A percentile compares a stretch with the other conserved stretches of the same genome.
phyloP scores from a whole-genome alignment of 2,329 filamentous ascomycete genomes.

The Aureobasidium namibiae region DNA sequence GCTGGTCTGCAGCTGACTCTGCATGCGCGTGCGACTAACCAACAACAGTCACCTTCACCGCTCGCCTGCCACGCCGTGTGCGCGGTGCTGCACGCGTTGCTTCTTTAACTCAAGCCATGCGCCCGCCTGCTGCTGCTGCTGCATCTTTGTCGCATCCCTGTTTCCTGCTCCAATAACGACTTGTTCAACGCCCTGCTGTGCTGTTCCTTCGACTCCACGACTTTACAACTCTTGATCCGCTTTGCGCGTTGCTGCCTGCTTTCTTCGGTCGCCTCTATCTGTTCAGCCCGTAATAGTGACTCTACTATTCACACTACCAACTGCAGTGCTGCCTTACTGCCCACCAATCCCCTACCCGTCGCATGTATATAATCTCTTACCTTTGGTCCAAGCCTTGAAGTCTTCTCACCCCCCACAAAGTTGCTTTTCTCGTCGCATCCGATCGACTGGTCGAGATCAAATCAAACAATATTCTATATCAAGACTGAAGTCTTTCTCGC shows the following conservation, averaged over 20 bases:
- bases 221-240: neutral
- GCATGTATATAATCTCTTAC: neutral
- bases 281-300: neutral
- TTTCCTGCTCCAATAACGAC: neutral
- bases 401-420: neutral
- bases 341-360: constrained; percentile 6
- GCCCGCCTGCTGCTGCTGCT: neutral
- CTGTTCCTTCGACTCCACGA: neutral
- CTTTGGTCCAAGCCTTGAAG: neutral
- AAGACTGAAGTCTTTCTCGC: neutral
- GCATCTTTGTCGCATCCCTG: neutral
- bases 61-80: neutral
- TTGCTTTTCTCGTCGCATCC: neutral
- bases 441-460: neutral
- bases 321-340: constrained; percentile 11
- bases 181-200: neutral
- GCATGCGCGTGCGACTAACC: constrained; percentile 3
- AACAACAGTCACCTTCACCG: constrained; percentile 3
- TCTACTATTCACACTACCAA: neutral
- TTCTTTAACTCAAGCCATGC: neutral
- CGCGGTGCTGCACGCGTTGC: neutral
- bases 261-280: neutral
- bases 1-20: neutral
- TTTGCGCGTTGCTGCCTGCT: constrained; percentile 8
- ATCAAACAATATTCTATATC: neutral